phyloP scores from a whole-genome alignment of 2,329 filamentous ascomycete species.

The Seiridium unicorne region DNA sequence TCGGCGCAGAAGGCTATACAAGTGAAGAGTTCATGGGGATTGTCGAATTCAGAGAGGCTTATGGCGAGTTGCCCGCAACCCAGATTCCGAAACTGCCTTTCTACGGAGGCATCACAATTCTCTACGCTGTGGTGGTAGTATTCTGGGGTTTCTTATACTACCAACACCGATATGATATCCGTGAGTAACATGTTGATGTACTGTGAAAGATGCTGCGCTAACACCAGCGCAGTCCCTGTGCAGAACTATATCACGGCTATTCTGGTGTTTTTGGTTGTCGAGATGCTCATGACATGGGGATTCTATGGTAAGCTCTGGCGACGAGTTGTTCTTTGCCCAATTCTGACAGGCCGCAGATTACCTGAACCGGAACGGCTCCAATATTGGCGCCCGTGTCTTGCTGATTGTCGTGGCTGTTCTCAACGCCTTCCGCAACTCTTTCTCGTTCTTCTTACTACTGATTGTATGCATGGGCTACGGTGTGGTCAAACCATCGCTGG shows the following conservation, averaged over 20 bases:
- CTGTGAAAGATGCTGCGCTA: neutral
- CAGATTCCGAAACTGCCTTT: conserved; percentile 98
- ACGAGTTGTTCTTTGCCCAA: neutral
- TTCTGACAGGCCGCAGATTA: conserved; percentile 64
- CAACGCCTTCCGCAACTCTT: conserved; percentile 92
- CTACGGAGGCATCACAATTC: conserved; percentile 89
- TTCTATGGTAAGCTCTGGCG: conserved; percentile 69
- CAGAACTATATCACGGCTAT: conserved; percentile 99
- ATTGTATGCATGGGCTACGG: conserved; percentile 99
- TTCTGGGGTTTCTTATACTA: conserved; percentile 97
- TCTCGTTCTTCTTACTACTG: conserved; percentile 95
- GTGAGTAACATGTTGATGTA: conserved; percentile 41
- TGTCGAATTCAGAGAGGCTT: conserved; percentile 92
- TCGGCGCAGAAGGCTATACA: conserved; percentile 73
- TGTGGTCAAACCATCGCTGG: conserved; percentile 90
- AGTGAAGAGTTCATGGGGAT: conserved; percentile 72
- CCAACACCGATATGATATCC: conserved; percentile 88
- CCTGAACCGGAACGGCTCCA: conserved; percentile 85
- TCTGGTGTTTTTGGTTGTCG: conserved; percentile 86
- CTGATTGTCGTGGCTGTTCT: conserved; percentile 90
- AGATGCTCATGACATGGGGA: conserved; percentile 98
- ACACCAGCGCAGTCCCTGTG: conserved; percentile 66
- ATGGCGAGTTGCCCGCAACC: conserved; percentile 89
- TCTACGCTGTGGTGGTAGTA: conserved; percentile 82
- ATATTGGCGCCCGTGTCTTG: conserved; percentile 76